Evolutionary conservation across 352 stramenopile genomes (phyloP).

Genomic region (Phytopythium ostracodes): DNA sequence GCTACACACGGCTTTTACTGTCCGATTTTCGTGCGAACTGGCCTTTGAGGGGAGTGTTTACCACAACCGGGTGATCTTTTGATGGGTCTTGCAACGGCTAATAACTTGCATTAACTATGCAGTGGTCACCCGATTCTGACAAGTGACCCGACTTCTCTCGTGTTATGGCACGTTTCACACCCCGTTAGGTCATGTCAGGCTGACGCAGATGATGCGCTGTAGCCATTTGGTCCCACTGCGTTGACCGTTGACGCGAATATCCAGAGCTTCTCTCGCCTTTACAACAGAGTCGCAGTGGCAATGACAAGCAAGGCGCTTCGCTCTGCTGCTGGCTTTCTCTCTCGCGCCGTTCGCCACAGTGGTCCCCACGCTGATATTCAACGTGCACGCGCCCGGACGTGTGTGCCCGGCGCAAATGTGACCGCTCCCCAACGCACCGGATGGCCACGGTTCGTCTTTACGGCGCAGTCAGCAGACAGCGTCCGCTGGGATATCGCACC

Average conservation of each 20-base stretch:
- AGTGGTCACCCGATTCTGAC: not conserved
- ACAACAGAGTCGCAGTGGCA: not conserved
- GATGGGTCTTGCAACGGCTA: not conserved
- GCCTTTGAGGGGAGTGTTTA: not conserved
- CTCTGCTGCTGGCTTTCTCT: not conserved
- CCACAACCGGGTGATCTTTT: not conserved
- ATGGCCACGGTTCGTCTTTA: not conserved
- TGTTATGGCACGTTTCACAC: not conserved
- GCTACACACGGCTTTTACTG: not conserved
- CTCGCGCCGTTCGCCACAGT: not conserved
- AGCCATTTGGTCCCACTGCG: constrained; percentile 7
- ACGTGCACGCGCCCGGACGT: no score
- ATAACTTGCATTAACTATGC: not conserved
- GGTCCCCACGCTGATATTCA: no score
- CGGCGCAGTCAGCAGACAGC: no score
- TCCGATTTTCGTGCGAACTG: not conserved
- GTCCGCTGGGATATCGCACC: no score
- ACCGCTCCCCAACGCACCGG: no score
- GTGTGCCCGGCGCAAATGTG: not conserved
- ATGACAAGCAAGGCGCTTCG: no score
- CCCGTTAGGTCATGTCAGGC: not conserved
- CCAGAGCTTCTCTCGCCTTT: not conserved
- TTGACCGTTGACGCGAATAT: not conserved
- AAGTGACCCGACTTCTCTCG: not conserved
- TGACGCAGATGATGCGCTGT: constrained; percentile 1